Base-by-base conservation (phyloP, 345 rosid genomes). In the Hypericum perforatum region DNA sequence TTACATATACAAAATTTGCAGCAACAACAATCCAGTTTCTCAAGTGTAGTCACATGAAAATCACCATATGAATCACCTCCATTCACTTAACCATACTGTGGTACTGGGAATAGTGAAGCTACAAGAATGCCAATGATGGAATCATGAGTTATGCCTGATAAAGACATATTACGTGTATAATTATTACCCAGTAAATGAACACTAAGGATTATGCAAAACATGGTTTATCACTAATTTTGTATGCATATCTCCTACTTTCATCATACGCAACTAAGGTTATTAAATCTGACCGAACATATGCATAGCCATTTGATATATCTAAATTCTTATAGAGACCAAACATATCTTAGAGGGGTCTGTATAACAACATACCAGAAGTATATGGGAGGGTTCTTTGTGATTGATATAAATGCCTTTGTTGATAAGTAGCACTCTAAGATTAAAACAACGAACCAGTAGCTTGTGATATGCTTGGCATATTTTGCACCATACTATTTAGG, bases 401-500 rank as follows among this genome's bases (percentile, higher is more conserved):
- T 67, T 76, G 97, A 76, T 75, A 82, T 54, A 88, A 62, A 66
- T 86, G 94, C 77, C 83, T 82, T 70, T 85, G 96, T 61, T 74
- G 98, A 69, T 92, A 94, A 63, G 80, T 70, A 43, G 80, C 74
- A 77, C 70, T 85, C 61, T 80, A 94, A 12, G 76, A 76, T 59
- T 83, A 96, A 78, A 78, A 80, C 79, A 82, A 64, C 64, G 95
- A 70, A 80, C 76, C 66, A 78, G 65, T 45, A 82, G 61, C 68
- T 77, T 81, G 96, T 43, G 85, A 46, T 74, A 87, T 73, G 45
- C 85, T 70, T 39, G 94, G 59, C 15, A 87, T 67, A 58, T 69
- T 82, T 70, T 79, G 91, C 81, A 86, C 69, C 74, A 45, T 80
- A 58, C 84, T 57, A 63, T 78, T 87, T 75, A 82, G 97, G 61